phyloP scores from a whole-genome alignment of 1,139 yeast species.

The Saccharomyces hybrid region DNA sequence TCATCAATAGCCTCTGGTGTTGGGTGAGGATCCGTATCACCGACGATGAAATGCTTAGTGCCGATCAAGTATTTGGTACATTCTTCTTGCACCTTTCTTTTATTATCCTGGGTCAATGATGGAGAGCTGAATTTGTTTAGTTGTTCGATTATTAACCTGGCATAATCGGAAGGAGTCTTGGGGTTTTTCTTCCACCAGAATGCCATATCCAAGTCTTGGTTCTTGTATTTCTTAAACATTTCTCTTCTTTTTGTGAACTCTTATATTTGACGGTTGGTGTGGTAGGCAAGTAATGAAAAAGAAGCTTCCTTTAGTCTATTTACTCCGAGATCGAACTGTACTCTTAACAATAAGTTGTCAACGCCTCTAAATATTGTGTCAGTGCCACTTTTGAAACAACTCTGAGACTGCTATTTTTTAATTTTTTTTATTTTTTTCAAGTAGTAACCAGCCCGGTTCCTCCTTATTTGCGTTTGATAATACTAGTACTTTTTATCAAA shows the following conservation, averaged over 20 bases:
- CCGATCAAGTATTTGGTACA: conserved; percentile 61
- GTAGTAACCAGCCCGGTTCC: background rate
- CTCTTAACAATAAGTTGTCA: background rate
- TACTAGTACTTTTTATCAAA: background rate
- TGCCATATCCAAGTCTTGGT: conserved; percentile 50
- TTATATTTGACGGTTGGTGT: background rate
- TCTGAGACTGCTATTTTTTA: background rate
- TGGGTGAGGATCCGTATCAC: conserved; percentile 61
- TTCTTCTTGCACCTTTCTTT: conserved; percentile 66
- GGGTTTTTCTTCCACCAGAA: conserved; percentile 86
- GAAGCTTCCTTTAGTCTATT: background rate
- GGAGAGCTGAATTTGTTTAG: conserved; percentile 42
- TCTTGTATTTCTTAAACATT: conserved; percentile 29
- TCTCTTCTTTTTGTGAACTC: background rate
- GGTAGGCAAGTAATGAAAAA: background rate
- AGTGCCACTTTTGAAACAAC: background rate
- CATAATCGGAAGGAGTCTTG: conserved; percentile 82
- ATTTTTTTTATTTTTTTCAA: background rate
- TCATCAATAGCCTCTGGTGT: conserved; percentile 70
- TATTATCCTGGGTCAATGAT: conserved; percentile 38
- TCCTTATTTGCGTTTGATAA: background rate
- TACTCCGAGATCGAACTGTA: background rate
- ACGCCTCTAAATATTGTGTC: conserved; percentile 1
- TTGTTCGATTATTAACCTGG: conserved; percentile 67
- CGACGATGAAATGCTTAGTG: conserved; percentile 60